phyloP scores from a whole-genome alignment of 2,329 filamentous ascomycete species.

The Pseudogymnoascus sp. region DNA sequence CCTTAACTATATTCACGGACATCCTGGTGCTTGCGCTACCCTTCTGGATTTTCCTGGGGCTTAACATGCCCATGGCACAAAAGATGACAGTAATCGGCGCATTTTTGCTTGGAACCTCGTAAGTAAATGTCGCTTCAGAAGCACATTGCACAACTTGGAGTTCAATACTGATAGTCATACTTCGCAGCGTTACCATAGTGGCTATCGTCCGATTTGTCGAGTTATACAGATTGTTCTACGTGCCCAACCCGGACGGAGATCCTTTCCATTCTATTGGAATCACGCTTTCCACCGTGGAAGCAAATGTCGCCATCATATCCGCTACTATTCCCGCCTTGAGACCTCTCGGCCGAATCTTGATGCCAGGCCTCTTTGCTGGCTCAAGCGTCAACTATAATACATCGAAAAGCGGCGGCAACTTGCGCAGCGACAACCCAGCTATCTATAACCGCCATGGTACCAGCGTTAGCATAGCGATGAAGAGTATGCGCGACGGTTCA shows the following conservation, averaged over 20 bases:
- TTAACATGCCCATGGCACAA: slow-evolving; percentile 34
- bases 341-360: slow-evolving; percentile 30
- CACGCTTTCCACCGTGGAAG: slow-evolving; percentile 30
- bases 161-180: background rate
- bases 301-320: slow-evolving; percentile 34
- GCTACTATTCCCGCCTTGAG: slow-evolving; percentile 33
- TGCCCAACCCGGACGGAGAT: slow-evolving; percentile 13
- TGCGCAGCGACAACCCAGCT: background rate
- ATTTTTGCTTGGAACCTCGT: slow-evolving; percentile 35
- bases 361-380: slow-evolving; percentile 30
- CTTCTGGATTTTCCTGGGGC: slow-evolving; percentile 35
- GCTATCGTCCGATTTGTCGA: slow-evolving; percentile 31
- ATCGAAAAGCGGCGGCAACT: slow-evolving; percentile 11
- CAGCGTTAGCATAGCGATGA: slow-evolving; percentile 5
- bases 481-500: background rate
- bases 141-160: background rate
- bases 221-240: slow-evolving; percentile 24
- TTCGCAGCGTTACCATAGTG: slow-evolving; percentile 29
- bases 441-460: background rate
- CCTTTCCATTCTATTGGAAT: slow-evolving; percentile 24
- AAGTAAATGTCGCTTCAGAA: slow-evolving; percentile 18
- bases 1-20: slow-evolving; percentile 37
- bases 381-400: slow-evolving; percentile 10
- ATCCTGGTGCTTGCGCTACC: slow-evolving; percentile 35
- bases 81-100: slow-evolving; percentile 36